Evolutionary conservation across 2,329 filamentous ascomycete species (phyloP).

Genomic region (Colletotrichum tropicale): DNA sequence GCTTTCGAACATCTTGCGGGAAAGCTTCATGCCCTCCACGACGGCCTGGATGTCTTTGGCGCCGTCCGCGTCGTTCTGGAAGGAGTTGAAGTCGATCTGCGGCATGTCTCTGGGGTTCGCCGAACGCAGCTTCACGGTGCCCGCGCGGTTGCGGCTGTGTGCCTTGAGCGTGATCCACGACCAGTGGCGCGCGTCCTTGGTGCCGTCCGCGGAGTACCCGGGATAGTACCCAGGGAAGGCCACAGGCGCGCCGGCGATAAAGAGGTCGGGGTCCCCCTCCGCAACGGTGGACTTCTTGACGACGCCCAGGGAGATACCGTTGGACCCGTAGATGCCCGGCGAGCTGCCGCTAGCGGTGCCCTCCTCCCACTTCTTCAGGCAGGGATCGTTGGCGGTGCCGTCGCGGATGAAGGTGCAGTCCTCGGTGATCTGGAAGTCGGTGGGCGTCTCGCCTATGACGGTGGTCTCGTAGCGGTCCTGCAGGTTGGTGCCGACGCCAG

Average conservation of each 20-base stretch:
- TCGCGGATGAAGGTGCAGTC: conserved; percentile 32
- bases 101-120: conserved; percentile 64
- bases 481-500: conserved; percentile 65
- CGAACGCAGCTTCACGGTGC: conserved; percentile 61
- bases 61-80: conserved; percentile 37
- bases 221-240: conserved; percentile 33
- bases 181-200: conserved; percentile 39
- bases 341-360: conserved; percentile 13
- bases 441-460: conserved; percentile 23
- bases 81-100: conserved; percentile 63
- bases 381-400: conserved; percentile 32
- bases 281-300: conserved; percentile 33
- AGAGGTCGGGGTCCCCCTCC: conserved; percentile 30
- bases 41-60: conserved; percentile 49
- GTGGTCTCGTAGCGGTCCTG: conserved; percentile 31
- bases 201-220: conserved; percentile 28
- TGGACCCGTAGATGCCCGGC: conserved; percentile 35
- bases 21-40: conserved; percentile 49
- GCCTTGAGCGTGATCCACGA: conserved; percentile 56
- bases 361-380: conserved; percentile 34
- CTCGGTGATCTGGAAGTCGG: conserved; percentile 29
- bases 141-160: conserved; percentile 60
- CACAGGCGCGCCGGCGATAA: conserved; percentile 31
- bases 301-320: conserved; percentile 34
- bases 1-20: conserved; percentile 37